A percentile compares a stretch with the other conserved stretches of the same genome.
Evolutionary conservation across 768 basidiomycete genomes (phyloP).

Genomic region (Auriscalpium microsporum): DNA sequence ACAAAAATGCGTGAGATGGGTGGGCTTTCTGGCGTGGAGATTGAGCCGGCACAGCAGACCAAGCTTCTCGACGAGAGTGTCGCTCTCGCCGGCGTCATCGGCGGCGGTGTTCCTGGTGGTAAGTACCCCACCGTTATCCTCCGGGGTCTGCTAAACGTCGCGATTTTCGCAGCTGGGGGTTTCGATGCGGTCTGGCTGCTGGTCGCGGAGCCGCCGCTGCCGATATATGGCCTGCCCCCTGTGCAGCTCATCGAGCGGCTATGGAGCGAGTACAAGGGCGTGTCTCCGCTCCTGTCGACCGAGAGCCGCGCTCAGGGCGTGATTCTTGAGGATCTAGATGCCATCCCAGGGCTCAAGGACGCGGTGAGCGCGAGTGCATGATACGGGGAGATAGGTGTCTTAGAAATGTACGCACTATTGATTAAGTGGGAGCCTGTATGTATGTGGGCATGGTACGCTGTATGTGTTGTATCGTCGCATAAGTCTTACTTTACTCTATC

Average conservation of each 20-base stretch:
- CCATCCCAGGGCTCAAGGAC: constrained; percentile 13
- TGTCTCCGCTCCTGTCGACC: constrained; percentile 62
- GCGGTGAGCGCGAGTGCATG: too few relatives aligned
- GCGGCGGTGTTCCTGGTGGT: constrained; percentile 97
- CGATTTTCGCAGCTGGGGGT: constrained; percentile 70
- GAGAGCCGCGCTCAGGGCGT: constrained; percentile 65
- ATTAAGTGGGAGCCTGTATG: too few relatives aligned
- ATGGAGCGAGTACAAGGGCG: constrained; percentile 59
- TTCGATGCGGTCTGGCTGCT: constrained; percentile 97
- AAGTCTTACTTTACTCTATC: too few relatives aligned
- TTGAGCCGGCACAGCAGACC: constrained; percentile 88
- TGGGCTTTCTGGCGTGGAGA: constrained; percentile 61
- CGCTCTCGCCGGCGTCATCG: constrained; percentile 74
- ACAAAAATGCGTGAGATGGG: constrained; percentile 83
- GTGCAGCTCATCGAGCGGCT: constrained; percentile 54
- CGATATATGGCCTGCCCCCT: constrained; percentile 38
- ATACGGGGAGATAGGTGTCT: too few relatives aligned
- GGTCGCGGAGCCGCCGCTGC: constrained; percentile 48
- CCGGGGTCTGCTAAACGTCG: not conserved
- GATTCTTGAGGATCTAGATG: constrained; percentile 50
- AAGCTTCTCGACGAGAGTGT: constrained; percentile 71
- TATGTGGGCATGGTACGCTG: too few relatives aligned
- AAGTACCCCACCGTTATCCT: constrained; percentile 20
- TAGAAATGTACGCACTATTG: too few relatives aligned
- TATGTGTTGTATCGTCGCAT: too few relatives aligned